Conservation (phyloP, 805 yeast species). For the Sungouiella thailandica region DNA sequence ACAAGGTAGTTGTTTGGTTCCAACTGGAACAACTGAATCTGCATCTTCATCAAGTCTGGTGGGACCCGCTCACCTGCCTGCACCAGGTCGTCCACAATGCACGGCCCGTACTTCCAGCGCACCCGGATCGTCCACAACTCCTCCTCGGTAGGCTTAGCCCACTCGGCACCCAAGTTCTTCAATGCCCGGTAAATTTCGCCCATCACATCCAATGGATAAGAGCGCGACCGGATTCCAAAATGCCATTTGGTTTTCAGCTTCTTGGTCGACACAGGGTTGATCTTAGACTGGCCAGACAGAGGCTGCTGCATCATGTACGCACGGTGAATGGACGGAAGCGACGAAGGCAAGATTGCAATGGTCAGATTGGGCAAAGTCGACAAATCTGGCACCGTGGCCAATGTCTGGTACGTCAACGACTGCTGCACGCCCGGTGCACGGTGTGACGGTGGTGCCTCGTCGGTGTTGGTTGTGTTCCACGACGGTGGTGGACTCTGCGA, state of each 20-base stretch:
- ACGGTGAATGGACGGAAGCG: conserved; percentile 89
- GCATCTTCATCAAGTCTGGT: conserved; percentile 92
- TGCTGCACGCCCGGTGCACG: conserved; percentile 41
- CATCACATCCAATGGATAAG: conserved; percentile 97
- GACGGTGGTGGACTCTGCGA: conserved; percentile 59
- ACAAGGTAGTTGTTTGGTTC: conserved; percentile 95
- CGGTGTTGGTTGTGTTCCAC: conserved; percentile 20
- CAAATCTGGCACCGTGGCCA: conserved; percentile 43
- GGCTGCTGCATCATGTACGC: conserved; percentile 75
- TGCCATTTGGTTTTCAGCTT: conserved; percentile 97
- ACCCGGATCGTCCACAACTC: conserved; percentile 95
- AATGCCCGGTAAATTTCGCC: conserved; percentile 95
- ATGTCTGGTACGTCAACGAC: conserved; percentile 43
- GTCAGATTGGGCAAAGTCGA: conserved; percentile 65
- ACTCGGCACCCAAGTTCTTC: conserved; percentile 91
- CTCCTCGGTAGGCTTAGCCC: conserved; percentile 94
- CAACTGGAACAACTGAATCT: conserved; percentile 89
- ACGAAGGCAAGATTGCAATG: conserved; percentile 88
- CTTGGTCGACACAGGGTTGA: conserved; percentile 60
- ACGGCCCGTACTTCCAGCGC: conserved; percentile 71
- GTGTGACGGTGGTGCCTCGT: conserved; percentile 19
- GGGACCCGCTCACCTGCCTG: conserved; percentile 27
- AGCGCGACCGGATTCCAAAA: conserved; percentile 92
- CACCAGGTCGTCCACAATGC: conserved; percentile 17
- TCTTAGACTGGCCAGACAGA: conserved; percentile 21